phyloP scores from a whole-genome alignment of 2,329 filamentous ascomycete species.

The Cadophora sp. region DNA sequence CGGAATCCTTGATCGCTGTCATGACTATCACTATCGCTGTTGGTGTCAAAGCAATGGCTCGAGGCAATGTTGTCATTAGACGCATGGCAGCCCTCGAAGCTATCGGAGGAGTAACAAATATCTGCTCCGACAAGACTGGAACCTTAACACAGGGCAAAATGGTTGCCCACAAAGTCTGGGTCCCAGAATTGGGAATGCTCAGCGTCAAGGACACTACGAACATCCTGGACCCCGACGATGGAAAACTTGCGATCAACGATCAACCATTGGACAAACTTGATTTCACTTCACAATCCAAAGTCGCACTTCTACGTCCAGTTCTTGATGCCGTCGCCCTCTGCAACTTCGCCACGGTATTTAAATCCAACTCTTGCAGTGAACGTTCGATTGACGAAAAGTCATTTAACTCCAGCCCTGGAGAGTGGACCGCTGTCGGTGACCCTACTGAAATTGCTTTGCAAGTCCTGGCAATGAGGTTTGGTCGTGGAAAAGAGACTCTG shows the following conservation, averaged over 20 bases:
- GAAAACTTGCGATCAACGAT: conserved; percentile 55
- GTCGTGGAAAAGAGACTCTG: conserved; percentile 56
- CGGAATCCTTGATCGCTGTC: conserved; percentile 73
- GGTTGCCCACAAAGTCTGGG: conserved; percentile 64
- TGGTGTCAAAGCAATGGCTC: conserved; percentile 69
- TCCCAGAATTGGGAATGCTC: conserved; percentile 60
- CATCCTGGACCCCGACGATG: conserved; percentile 67
- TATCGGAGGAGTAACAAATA: conserved; percentile 62
- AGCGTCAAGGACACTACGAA: conserved; percentile 61
- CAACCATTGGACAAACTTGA: conserved; percentile 47
- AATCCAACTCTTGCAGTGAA: conserved; percentile 21
- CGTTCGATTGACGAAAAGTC: conserved; percentile 27
- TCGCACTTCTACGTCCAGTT: conserved; percentile 45
- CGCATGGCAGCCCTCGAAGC: conserved; percentile 71
- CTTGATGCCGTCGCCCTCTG: conserved; percentile 64
- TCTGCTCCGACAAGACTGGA: conserved; percentile 64
- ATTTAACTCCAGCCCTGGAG: conserved; percentile 20
- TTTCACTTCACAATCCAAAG: conserved; percentile 43
- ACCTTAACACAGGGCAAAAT: conserved; percentile 62
- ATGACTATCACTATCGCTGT: conserved; percentile 75
- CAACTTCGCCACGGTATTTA: conserved; percentile 58
- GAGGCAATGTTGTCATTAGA: conserved; percentile 69
- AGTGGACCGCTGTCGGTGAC: conserved; percentile 68
- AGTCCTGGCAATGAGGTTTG: conserved; percentile 74
- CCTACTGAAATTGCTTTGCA: conserved; percentile 78